Percentiles rank a stretch among this genome's conserved stretches.
These are phyloP conservation scores for Capillidium rhysosporum DNA, from an alignment of 371 early-diverging fungal species.

Conservation along the genomic window DNA sequence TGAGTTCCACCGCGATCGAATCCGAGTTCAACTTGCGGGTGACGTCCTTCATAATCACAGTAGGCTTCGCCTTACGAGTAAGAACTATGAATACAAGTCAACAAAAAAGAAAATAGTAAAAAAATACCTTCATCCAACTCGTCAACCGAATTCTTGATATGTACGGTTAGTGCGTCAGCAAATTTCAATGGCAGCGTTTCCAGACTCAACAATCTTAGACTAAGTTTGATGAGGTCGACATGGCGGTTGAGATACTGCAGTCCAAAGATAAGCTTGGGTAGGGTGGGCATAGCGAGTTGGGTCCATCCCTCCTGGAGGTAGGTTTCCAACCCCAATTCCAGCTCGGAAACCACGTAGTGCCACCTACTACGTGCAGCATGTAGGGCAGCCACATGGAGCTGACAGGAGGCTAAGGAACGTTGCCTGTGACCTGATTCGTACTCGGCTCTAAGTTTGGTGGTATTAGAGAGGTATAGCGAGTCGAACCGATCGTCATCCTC, in stretches of 20 bases:
- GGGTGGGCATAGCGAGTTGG: not conserved
- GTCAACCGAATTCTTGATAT: no score
- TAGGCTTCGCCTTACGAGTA: no score
- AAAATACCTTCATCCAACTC: no score
- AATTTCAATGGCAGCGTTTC: not conserved
- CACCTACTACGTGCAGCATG: not conserved
- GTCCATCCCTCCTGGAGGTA: constrained; percentile 1
- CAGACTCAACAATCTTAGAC: not conserved
- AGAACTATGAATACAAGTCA: no score
- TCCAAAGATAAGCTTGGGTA: not conserved
- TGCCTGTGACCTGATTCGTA: not conserved
- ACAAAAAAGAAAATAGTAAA: no score
- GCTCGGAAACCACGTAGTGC: not conserved
- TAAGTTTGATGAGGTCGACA: not conserved
- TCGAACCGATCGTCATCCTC: not conserved
- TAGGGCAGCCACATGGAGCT: not conserved
- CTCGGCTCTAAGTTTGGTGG: not conserved
- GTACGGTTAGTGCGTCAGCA: not conserved
- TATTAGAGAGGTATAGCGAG: not conserved
- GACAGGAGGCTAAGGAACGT: not conserved
- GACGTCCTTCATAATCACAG: no score
- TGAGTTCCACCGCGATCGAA: no score
- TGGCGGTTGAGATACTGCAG: not conserved
- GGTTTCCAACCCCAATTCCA: not conserved
- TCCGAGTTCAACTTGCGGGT: no score